These are phyloP conservation scores for Fraxinus excelsior DNA, from an alignment of 257 asterid species.

Conservation along the genomic window DNA sequence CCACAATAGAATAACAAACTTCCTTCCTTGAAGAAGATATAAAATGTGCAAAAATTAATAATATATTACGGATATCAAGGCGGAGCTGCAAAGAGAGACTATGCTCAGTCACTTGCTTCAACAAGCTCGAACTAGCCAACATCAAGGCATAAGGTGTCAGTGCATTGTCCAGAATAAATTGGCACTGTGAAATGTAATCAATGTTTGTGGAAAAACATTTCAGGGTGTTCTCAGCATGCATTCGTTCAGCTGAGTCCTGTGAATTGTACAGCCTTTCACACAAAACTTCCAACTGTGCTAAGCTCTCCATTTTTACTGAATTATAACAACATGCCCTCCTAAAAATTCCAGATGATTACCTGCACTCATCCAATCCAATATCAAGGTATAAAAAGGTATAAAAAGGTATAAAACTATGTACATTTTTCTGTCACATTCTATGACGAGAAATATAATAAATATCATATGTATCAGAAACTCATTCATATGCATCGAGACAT, in stretches of 20 bases:
- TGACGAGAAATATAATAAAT: slow-evolving; percentile 1
- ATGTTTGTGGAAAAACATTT: slow-evolving; percentile 91
- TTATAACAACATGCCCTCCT: slow-evolving; percentile 43
- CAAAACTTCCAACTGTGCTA: slow-evolving; percentile 92
- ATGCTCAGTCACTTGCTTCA: slow-evolving; percentile 99
- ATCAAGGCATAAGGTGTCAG: slow-evolving; percentile 95
- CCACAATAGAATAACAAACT: slow-evolving; percentile 11
- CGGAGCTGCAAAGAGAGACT: slow-evolving; percentile 94
- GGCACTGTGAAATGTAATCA: slow-evolving; percentile 97
- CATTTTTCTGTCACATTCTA: slow-evolving; percentile 18
- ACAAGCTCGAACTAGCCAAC: slow-evolving; percentile 99
- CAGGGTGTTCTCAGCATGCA: slow-evolving; percentile 93
- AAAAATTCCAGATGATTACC: slow-evolving; percentile 55
- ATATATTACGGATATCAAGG: slow-evolving; percentile 91
- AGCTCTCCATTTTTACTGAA: slow-evolving; percentile 79
- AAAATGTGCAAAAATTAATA: slow-evolving; percentile 39
- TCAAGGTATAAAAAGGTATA: slow-evolving; percentile 66
- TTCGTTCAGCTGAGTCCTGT: slow-evolving; percentile 90
- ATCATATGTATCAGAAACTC: not conserved
- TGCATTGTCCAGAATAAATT: slow-evolving; percentile 96
- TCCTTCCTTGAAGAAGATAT: slow-evolving; percentile 15
- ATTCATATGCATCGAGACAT: slow-evolving; percentile 14
- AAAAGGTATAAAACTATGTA: slow-evolving; percentile 58
- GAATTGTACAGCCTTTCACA: slow-evolving; percentile 98
- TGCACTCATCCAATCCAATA: slow-evolving; percentile 62